phyloP scores from a whole-genome alignment of 192 early-diverging fungal genomes.

The Physocladia obscura region DNA sequence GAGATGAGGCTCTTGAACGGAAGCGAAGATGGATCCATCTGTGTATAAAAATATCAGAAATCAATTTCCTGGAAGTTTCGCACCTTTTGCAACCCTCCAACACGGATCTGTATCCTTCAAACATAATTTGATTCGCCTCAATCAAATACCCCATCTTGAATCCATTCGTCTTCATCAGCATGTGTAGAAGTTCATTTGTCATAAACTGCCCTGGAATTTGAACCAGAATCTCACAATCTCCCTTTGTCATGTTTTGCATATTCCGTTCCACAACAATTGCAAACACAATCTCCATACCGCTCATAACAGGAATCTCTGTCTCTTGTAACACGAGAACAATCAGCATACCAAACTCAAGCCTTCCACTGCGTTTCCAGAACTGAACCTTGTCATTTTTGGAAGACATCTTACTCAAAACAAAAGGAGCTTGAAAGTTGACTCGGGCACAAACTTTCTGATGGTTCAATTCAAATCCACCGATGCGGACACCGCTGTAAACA shows the following conservation, averaged over 20 bases:
- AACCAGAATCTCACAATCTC: not conserved
- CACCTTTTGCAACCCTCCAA: constrained; percentile 25
- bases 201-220: not conserved
- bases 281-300: constrained; percentile 35
- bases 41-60: not conserved
- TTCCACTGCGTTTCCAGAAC: constrained; percentile 48
- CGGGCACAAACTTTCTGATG: not conserved
- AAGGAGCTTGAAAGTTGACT: not conserved
- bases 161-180: not conserved
- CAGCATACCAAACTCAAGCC: constrained; percentile 47
- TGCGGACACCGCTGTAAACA: constrained; percentile 3
- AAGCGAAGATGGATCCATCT: constrained; percentile 13
- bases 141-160: constrained; percentile 9
- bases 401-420: not conserved
- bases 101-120: constrained; percentile 37
- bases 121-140: constrained; percentile 30
- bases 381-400: constrained; percentile 24
- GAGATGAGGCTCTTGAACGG: constrained; percentile 24
- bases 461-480: constrained; percentile 6
- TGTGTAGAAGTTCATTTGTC: not conserved
- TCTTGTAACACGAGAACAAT: constrained; percentile 8
- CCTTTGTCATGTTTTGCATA: constrained; percentile 10
- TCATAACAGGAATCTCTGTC: not conserved
- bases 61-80: not conserved
- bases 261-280: constrained; percentile 41